Evolutionary conservation across 2,329 filamentous ascomycete genomes (phyloP).

Genomic region (Neopestalotiopsis clavispora): DNA sequence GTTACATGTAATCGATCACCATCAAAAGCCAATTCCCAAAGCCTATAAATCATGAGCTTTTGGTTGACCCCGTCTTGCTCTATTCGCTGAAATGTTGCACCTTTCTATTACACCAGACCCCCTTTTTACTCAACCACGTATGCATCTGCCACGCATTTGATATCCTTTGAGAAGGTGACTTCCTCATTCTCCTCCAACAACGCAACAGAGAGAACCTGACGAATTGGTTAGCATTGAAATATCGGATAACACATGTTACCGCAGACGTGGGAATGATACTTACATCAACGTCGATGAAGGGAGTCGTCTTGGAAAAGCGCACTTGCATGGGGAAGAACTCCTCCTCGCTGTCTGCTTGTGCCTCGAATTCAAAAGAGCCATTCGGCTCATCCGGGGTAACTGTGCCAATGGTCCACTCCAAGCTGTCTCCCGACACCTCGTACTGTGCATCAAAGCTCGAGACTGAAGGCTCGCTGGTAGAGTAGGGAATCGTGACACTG

Average conservation of each 20-base stretch:
- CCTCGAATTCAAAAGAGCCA: slow-evolving; percentile 95
- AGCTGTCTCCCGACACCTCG: slow-evolving; percentile 87
- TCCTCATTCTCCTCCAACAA: slow-evolving; percentile 78
- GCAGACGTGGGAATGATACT: slow-evolving; percentile 45
- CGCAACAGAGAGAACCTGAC: slow-evolving; percentile 69
- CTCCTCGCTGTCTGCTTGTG: slow-evolving; percentile 82
- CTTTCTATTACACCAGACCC: slow-evolving; percentile 14
- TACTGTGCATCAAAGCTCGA: slow-evolving; percentile 95
- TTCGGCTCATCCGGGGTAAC: slow-evolving; percentile 82
- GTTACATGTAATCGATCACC: not conserved
- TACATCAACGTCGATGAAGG: slow-evolving; percentile 94
- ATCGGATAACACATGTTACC: not conserved
- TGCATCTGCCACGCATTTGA: slow-evolving; percentile 76
- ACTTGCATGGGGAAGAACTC: slow-evolving; percentile 99
- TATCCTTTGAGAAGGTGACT: slow-evolving; percentile 81
- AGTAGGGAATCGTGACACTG: slow-evolving; percentile 84
- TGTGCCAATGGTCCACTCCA: slow-evolving; percentile 92
- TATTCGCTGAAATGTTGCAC: slow-evolving; percentile 13
- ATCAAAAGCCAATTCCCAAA: slow-evolving; percentile 3
- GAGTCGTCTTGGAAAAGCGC: slow-evolving; percentile 82
- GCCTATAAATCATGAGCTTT: slow-evolving; percentile 19
- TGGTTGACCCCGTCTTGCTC: slow-evolving; percentile 20
- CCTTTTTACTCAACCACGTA: slow-evolving; percentile 74
- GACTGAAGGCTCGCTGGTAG: slow-evolving; percentile 82
- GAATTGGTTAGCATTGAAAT: slow-evolving; percentile 28